Percentiles rank a stretch among this genome's conserved stretches.
Evolutionary conservation across 805 yeast species (phyloP).

Genomic region (Lipomyces mesembrius): DNA sequence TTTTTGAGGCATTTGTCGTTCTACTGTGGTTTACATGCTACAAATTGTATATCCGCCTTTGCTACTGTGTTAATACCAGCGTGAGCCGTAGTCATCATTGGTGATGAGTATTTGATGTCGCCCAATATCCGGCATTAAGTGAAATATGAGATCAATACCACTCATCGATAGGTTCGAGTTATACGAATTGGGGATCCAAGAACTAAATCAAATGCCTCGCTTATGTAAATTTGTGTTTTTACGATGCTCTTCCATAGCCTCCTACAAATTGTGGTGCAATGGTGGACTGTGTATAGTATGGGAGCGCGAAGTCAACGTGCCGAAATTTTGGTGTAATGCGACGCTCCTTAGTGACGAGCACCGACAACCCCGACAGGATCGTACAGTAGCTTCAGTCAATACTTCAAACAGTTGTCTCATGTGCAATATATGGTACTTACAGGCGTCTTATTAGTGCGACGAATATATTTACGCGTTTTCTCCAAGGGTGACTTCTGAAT

Average conservation of each 20-base stretch:
- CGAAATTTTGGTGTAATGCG: background rate
- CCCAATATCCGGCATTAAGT: background rate
- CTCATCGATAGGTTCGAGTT: background rate
- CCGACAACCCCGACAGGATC: background rate
- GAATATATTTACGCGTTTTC: slow-evolving; percentile 5
- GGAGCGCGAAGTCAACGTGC: background rate
- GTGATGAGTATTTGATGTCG: background rate
- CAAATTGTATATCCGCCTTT: background rate
- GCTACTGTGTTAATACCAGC: background rate
- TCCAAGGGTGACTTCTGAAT: slow-evolving; percentile 1
- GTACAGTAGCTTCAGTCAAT: background rate
- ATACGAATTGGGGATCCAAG: background rate
- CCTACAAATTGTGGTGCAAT: background rate
- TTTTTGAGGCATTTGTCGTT: background rate
- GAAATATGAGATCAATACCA: background rate
- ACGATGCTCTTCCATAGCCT: background rate
- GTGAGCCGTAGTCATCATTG: background rate
- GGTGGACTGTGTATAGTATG: background rate
- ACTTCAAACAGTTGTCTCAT: background rate
- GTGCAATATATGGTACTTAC: background rate
- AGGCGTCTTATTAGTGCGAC: background rate
- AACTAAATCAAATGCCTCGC: background rate
- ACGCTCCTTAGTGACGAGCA: background rate
- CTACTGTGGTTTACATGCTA: background rate
- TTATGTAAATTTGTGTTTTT: background rate